Evolutionary conservation across 345 rosid species (phyloP).

Genomic region (Eucalyptus polybractea): DNA sequence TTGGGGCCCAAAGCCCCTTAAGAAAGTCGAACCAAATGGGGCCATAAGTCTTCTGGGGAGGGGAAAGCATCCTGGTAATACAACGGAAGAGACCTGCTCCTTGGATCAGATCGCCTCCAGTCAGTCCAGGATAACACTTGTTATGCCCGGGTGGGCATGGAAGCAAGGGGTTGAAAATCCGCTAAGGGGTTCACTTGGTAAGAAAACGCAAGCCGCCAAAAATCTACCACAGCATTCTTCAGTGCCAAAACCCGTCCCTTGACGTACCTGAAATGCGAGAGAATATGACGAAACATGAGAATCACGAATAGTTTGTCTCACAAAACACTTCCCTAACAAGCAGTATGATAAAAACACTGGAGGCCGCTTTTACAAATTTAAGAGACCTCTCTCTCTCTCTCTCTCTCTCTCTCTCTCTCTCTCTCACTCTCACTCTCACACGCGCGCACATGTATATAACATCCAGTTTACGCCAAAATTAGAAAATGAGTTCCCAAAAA

Average conservation of each 20-base stretch:
- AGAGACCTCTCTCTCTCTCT: background rate
- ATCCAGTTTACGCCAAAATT: background rate
- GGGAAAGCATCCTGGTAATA: background rate
- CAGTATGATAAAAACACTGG: background rate
- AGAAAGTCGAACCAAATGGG: too few relatives aligned
- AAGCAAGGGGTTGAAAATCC: conserved; percentile 46
- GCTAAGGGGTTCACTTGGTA: conserved; percentile 92
- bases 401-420: background rate
- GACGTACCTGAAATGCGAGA: conserved; percentile 29
- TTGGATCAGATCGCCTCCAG: background rate
- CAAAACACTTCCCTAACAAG: background rate
- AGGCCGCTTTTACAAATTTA: background rate
- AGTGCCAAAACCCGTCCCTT: conserved; percentile 20
- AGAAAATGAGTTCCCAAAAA: background rate
- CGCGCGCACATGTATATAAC: fast-evolving
- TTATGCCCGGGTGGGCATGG: background rate
- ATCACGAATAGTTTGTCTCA: background rate
- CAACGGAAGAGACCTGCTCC: background rate
- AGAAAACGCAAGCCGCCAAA: conserved; percentile 88
- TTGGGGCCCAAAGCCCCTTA: too few relatives aligned
- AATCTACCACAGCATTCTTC: conserved; percentile 53
- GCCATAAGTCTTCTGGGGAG: background rate
- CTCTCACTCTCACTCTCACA: background rate
- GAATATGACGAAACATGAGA: background rate
- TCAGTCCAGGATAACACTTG: background rate